Percentiles rank a stretch among this genome's conserved stretches.
These are phyloP conservation scores for Geranium rotundifolium DNA, from an alignment of 345 rosid genomes.

Conservation along the genomic window DNA sequence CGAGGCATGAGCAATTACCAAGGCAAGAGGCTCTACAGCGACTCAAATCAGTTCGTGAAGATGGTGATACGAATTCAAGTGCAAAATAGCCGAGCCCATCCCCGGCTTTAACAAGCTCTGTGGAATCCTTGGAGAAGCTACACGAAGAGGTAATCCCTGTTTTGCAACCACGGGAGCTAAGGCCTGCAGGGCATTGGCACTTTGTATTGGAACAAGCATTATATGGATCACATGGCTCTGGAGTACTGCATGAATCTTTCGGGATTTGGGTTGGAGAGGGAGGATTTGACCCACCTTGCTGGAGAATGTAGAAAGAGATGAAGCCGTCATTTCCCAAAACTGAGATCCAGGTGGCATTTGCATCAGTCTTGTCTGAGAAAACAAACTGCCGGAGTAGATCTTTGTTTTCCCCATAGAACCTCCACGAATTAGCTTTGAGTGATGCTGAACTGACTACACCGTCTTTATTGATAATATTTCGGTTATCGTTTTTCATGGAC, in stretches of 20 bases:
- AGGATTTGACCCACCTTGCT: constrained; percentile 9
- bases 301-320: constrained; percentile 49
- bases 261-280: constrained; percentile 52
- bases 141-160: constrained; percentile 53
- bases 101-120: constrained; percentile 43
- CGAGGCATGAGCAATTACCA: constrained; percentile 67
- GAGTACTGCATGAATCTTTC: constrained; percentile 46
- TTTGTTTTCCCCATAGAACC: constrained; percentile 45
- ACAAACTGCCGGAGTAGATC: constrained; percentile 46
- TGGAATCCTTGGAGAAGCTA: constrained; percentile 18
- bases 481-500: constrained; percentile 46
- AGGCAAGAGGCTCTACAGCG: constrained; percentile 60
- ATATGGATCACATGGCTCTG: constrained; percentile 58
- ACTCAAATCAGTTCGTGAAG: constrained; percentile 39
- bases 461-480: constrained; percentile 26
- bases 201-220: constrained; percentile 29
- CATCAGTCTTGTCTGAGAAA: constrained; percentile 21
- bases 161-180: constrained; percentile 30
- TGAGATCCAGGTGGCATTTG: constrained; percentile 60
- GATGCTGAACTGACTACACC: constrained; percentile 46
- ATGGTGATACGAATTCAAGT: constrained; percentile 41
- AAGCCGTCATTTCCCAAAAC: constrained; percentile 56
- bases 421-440: constrained; percentile 60
- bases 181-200: constrained; percentile 55
- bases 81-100: constrained; percentile 52